phyloP scores from a whole-genome alignment of 169 alveolate genomes.

The Cyclospora cayetanensis region DNA sequence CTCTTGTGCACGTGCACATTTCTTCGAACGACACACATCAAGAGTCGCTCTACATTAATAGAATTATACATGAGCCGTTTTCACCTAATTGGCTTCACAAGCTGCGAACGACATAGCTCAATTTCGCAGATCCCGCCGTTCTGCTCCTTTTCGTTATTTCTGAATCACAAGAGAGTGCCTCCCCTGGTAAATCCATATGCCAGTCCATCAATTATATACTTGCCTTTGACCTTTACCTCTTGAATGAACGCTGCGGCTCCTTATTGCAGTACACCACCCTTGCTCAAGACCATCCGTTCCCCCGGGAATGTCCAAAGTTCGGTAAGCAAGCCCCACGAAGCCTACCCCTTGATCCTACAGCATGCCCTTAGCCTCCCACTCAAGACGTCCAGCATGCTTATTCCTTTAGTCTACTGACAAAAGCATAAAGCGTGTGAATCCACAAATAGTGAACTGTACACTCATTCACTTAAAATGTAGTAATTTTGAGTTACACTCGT shows the following conservation, averaged over 20 bases:
- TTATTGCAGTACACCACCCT: constrained; percentile 75
- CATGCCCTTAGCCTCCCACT: background rate
- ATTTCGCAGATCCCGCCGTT: constrained; percentile 82
- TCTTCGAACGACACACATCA: too few relatives aligned
- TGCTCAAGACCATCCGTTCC: constrained; percentile 84
- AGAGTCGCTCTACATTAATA: too few relatives aligned
- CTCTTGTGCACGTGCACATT: too few relatives aligned
- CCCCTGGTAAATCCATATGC: constrained; percentile 75
- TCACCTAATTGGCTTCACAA: too few relatives aligned
- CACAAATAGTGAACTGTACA: too few relatives aligned
- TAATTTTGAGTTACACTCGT: too few relatives aligned
- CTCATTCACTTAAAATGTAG: too few relatives aligned
- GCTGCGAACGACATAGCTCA: background rate
- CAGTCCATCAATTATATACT: background rate
- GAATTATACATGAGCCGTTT: too few relatives aligned
- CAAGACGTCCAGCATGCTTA: background rate
- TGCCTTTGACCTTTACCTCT: background rate
- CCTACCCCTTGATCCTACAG: background rate
- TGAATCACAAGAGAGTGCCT: constrained; percentile 83
- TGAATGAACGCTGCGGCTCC: background rate
- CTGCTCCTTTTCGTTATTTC: constrained; percentile 86
- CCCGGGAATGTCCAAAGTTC: constrained; percentile 82
- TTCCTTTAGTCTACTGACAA: too few relatives aligned
- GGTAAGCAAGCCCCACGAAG: too few relatives aligned
- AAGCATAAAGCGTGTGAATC: too few relatives aligned